Evolutionary conservation across 192 early-diverging fungal species (phyloP).

Genomic region (Coemansia sp.): DNA sequence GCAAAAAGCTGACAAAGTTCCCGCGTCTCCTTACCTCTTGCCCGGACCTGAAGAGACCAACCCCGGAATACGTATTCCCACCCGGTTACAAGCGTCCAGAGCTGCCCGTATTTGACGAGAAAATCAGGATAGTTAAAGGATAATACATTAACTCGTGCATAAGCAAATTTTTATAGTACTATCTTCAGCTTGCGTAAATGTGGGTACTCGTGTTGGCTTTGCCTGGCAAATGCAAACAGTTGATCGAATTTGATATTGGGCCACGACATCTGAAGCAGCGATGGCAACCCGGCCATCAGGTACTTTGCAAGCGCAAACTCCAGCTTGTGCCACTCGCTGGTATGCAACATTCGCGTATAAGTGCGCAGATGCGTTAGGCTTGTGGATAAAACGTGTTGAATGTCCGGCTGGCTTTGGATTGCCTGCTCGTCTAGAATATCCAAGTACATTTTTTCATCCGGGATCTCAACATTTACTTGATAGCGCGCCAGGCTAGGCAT

Average conservation of each 20-base stretch:
- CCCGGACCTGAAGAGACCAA: constrained; percentile 10
- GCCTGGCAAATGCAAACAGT: neutral
- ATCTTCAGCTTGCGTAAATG: neutral
- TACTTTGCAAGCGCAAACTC: neutral
- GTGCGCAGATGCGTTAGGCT: neutral
- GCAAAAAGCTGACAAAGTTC: constrained; percentile 18
- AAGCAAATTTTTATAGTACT: neutral
- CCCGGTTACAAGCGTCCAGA: constrained; percentile 14
- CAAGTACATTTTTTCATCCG: neutral
- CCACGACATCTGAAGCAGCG: neutral
- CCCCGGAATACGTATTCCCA: constrained; percentile 32
- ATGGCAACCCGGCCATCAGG: neutral
- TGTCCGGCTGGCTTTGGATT: neutral
- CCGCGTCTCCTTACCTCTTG: constrained; percentile 14
- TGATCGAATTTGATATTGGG: neutral
- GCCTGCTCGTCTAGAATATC: neutral
- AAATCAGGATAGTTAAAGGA: neutral
- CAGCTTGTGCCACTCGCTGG: neutral
- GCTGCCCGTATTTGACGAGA: neutral
- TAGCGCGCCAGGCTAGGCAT: neutral
- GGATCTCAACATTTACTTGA: neutral
- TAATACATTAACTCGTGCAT: neutral
- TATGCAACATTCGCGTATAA: neutral
- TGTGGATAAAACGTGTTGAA: neutral
- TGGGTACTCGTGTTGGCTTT: neutral